phyloP scores from a whole-genome alignment of 352 stramenopile genomes.

The Thalassiosira livingstoniorum region DNA sequence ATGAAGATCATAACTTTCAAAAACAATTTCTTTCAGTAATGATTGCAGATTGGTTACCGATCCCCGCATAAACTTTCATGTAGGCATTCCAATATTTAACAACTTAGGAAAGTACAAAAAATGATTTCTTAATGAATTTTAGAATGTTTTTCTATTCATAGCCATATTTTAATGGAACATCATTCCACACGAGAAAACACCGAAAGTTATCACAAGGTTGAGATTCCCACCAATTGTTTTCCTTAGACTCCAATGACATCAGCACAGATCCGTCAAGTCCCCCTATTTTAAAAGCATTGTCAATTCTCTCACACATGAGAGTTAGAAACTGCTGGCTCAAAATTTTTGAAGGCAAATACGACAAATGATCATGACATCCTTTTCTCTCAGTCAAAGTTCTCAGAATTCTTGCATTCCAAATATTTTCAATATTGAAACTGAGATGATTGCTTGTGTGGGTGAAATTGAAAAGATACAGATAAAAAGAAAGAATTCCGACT shows the following conservation, averaged over 20 bases:
- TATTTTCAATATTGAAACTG: conserved; percentile 40
- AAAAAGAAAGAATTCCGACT: conserved; percentile 62
- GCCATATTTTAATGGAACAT: neutral
- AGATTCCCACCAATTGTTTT: conserved; percentile 6
- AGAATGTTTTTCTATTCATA: neutral
- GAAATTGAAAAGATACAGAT: conserved; percentile 64
- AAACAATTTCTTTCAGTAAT: no score
- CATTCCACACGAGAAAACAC: neutral
- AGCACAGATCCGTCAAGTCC: neutral
- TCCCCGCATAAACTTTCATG: no score
- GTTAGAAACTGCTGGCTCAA: conserved; percentile 28
- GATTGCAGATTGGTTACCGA: no score
- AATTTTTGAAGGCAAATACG: neutral
- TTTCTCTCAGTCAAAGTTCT: conserved; percentile 50
- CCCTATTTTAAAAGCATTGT: conserved; percentile 19
- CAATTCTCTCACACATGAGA: conserved; percentile 35
- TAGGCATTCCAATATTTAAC: no score
- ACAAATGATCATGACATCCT: neutral
- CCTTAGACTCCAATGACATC: neutral
- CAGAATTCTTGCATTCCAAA: conserved; percentile 61
- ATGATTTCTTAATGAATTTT: no score
- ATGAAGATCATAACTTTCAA: no score
- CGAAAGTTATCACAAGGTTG: neutral
- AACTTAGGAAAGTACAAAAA: no score
- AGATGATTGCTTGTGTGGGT: conserved; percentile 44